Evolutionary conservation across 2,329 filamentous ascomycete species (phyloP).

Genomic region (Fusarium bactridioides): DNA sequence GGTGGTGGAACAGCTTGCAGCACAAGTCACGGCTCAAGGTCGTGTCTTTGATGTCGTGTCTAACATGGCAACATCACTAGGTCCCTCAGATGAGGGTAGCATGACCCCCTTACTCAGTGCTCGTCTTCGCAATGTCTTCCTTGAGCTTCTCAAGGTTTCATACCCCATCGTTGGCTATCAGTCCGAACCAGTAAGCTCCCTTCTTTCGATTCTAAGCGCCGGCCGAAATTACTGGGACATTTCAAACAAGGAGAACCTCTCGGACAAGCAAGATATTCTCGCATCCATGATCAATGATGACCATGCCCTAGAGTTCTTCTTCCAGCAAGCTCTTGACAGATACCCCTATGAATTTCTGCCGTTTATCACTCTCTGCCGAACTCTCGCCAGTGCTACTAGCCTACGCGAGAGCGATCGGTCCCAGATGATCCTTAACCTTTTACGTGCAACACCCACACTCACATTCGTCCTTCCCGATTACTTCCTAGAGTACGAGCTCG

Average conservation of each 20-base stretch:
- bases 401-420: slow-evolving; percentile 45
- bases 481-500: slow-evolving; percentile 79
- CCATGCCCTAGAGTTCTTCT: slow-evolving; percentile 63
- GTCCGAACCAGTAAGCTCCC: slow-evolving; percentile 71
- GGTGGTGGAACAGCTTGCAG: slow-evolving; percentile 59
- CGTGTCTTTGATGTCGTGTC: slow-evolving; percentile 63
- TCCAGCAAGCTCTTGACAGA: slow-evolving; percentile 75
- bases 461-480: slow-evolving; percentile 77
- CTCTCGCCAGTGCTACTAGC: slow-evolving; percentile 57
- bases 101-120: slow-evolving; percentile 66
- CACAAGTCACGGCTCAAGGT: slow-evolving; percentile 57
- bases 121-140: slow-evolving; percentile 68
- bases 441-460: slow-evolving; percentile 75
- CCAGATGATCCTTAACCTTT: slow-evolving; percentile 67
- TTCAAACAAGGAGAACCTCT: slow-evolving; percentile 48
- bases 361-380: slow-evolving; percentile 76
- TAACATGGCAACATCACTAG: slow-evolving; percentile 58
- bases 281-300: slow-evolving; percentile 49
- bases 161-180: slow-evolving; percentile 75
- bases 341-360: slow-evolving; percentile 88
- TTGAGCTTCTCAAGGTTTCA: slow-evolving; percentile 75
- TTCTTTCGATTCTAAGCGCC: slow-evolving; percentile 70
- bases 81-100: slow-evolving; percentile 54
- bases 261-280: slow-evolving; percentile 45
- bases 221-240: slow-evolving; percentile 63